These are phyloP conservation scores for Candida tammaniensis DNA, from an alignment of 805 yeast genomes.

Conservation along the genomic window DNA sequence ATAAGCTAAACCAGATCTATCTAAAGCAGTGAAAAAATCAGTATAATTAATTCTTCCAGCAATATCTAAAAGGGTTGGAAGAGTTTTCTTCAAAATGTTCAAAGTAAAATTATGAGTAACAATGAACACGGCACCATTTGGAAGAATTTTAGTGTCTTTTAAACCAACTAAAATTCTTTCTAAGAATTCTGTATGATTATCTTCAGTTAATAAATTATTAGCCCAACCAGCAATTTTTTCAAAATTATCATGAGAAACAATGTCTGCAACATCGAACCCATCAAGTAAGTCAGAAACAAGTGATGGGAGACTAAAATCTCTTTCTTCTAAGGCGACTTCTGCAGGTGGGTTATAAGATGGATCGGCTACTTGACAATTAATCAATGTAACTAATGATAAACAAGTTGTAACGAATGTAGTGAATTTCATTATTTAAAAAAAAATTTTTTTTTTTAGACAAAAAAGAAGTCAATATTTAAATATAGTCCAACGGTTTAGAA, in stretches of 20 bases:
- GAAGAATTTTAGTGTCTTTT: slow-evolving; percentile 22
- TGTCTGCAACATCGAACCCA: slow-evolving; percentile 18
- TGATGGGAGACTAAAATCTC: slow-evolving; percentile 15
- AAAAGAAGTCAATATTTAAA: too few species aligned
- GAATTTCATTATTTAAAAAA: slow-evolving; percentile 12
- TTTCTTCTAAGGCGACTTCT: slow-evolving; percentile 11
- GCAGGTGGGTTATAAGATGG: slow-evolving; percentile 11
- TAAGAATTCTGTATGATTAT: slow-evolving; percentile 19
- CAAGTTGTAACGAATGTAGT: slow-evolving; percentile 13
- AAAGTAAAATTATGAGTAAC: slow-evolving; percentile 23
- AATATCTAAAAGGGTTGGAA: slow-evolving; percentile 15
- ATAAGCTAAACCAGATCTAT: slow-evolving; percentile 28
- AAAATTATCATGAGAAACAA: slow-evolving; percentile 12
- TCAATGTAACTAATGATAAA: slow-evolving; percentile 11
- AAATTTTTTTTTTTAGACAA: too few species aligned
- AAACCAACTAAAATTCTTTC: slow-evolving; percentile 22
- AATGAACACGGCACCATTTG: slow-evolving; percentile 20
- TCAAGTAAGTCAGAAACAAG: slow-evolving; percentile 14
- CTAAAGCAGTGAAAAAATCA: slow-evolving; percentile 25
- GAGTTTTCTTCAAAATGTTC: slow-evolving; percentile 14
- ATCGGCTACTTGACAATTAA: slow-evolving; percentile 7
- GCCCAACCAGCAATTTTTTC: slow-evolving; percentile 29
- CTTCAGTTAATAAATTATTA: slow-evolving; percentile 21
- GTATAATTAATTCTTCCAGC: slow-evolving; percentile 21
- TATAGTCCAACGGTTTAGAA: too few species aligned